Evolutionary conservation across 75 land plant genomes (phyloP).

Genomic region (Sequoia sempervirens): DNA sequence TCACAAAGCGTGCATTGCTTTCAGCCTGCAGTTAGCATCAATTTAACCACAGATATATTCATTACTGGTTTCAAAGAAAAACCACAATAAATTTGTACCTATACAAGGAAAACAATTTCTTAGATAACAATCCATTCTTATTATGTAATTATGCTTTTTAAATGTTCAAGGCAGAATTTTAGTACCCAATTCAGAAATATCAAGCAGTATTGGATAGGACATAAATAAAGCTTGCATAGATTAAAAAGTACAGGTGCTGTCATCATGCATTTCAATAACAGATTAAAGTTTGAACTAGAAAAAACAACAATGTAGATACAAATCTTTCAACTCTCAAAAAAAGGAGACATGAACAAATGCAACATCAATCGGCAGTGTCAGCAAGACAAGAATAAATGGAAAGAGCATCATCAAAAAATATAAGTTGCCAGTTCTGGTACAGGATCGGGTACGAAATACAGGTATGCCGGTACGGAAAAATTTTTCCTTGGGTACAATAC

Average conservation of each 20-base stretch:
- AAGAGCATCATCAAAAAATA: not conserved
- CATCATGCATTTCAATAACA: not conserved
- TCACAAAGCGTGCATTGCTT: constrained; percentile 99
- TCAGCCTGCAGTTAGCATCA: constrained; percentile 59
- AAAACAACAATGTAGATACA: not conserved
- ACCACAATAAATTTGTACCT: not conserved
- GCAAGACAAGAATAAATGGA: not conserved
- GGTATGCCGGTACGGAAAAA: too few relatives aligned
- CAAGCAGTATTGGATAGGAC: not conserved
- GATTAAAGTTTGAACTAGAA: not conserved
- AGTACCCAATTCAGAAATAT: not conserved
- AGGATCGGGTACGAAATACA: too few relatives aligned
- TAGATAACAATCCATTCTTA: not conserved
- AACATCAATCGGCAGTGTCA: not conserved
- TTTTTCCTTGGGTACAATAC: too few relatives aligned
- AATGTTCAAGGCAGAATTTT: not conserved
- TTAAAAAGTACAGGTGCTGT: not conserved
- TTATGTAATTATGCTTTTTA: not conserved
- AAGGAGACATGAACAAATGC: not conserved
- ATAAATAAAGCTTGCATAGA: not conserved
- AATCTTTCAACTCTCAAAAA: not conserved
- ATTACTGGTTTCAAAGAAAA: not conserved
- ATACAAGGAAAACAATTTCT: not conserved
- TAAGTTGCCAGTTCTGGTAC: too few relatives aligned
- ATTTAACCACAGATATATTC: not conserved